These are phyloP conservation scores for Hypomontagnella monticulosa DNA, from an alignment of 495 filamentous ascomycete species.

Conservation along the genomic window DNA sequence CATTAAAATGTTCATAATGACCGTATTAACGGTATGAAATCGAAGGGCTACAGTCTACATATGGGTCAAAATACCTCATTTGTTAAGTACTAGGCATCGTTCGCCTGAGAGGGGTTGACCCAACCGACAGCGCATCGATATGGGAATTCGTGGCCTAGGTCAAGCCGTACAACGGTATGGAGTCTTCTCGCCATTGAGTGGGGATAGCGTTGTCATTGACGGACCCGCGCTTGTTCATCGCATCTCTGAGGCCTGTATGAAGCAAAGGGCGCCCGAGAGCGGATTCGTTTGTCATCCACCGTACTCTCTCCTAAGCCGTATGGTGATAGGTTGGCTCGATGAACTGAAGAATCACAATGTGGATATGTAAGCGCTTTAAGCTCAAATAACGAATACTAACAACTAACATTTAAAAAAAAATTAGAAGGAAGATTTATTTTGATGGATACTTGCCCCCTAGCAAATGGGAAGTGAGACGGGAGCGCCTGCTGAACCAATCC, in stretches of 20 bases:
- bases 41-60: background rate
- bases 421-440: constrained; percentile 73
- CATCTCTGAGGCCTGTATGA: constrained; percentile 66
- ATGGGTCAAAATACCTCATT: background rate
- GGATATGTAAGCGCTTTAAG: constrained; percentile 62
- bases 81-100: background rate
- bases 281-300: constrained; percentile 64
- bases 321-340: constrained; percentile 69
- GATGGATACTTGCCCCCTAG: constrained; percentile 75
- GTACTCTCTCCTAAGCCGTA: constrained; percentile 68
- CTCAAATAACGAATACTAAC: background rate
- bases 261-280: constrained; percentile 42
- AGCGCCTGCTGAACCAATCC: constrained; percentile 58
- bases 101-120: background rate
- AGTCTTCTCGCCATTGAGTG: constrained; percentile 54
- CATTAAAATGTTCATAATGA: too few species aligned
- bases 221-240: constrained; percentile 80
- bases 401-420: constrained; percentile 42
- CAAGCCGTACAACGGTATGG: constrained; percentile 68
- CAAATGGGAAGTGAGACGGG: constrained; percentile 64
- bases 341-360: constrained; percentile 61
- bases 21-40: too few species aligned
- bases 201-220: constrained; percentile 69
- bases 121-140: constrained; percentile 41
- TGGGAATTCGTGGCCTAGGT: constrained; percentile 78